phyloP scores from a whole-genome alignment of 2,329 filamentous ascomycete species.

The Colletotrichum spinosum region DNA sequence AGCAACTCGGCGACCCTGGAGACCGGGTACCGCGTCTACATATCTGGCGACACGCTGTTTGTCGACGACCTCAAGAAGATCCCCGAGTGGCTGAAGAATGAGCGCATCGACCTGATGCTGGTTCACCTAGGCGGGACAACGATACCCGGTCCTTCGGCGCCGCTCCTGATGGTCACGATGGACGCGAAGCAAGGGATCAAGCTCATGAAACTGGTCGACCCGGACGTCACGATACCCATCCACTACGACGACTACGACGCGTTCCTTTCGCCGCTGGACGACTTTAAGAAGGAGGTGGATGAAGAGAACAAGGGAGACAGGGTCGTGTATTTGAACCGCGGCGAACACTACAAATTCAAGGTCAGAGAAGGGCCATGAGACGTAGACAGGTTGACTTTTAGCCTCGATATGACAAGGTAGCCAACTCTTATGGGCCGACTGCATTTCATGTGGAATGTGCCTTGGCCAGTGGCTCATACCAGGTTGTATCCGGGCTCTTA shows the following conservation, averaged over 20 bases:
- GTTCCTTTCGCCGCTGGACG: constrained; percentile 61
- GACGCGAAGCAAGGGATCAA: constrained; percentile 68
- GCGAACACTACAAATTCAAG: constrained; percentile 65
- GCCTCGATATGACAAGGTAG: constrained; percentile 10
- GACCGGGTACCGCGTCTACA: constrained; percentile 71
- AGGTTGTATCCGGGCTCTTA: neutral
- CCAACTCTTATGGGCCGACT: too few relatives aligned
- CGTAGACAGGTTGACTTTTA: too few relatives aligned
- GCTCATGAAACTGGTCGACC: constrained; percentile 68
- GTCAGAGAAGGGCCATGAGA: constrained; percentile 45
- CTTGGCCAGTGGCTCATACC: neutral
- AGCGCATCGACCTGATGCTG: constrained; percentile 74
- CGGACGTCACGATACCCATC: constrained; percentile 65
- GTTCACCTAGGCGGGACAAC: constrained; percentile 75
- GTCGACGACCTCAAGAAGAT: constrained; percentile 73
- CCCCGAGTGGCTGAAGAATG: constrained; percentile 62
- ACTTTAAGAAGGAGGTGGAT: constrained; percentile 64
- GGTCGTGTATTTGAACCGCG: constrained; percentile 71
- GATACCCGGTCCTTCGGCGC: constrained; percentile 68
- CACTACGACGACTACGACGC: constrained; percentile 75
- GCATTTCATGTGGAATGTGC: neutral
- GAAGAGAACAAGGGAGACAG: constrained; percentile 61
- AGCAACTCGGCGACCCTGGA: constrained; percentile 46
- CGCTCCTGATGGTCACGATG: constrained; percentile 77
- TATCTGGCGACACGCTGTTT: constrained; percentile 74